A percentile compares a stretch with the other conserved stretches of the same genome.
phyloP scores from a whole-genome alignment of 169 alveolate genomes.

The Plasmodium cynomolgi region DNA sequence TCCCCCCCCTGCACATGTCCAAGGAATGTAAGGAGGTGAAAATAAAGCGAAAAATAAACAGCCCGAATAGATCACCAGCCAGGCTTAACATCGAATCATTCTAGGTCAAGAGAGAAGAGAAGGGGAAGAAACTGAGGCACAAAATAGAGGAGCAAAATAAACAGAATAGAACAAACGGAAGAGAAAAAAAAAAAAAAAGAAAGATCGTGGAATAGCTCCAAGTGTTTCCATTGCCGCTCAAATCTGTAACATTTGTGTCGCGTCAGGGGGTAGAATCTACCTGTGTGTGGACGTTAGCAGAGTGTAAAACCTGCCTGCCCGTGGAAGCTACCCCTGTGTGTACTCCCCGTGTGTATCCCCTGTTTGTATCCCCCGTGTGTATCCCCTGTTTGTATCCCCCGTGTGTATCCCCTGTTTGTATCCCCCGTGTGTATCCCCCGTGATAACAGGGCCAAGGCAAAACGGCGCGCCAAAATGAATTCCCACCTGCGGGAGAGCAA shows the following conservation, averaged over 20 bases:
- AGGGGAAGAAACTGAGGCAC: neutral
- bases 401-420: too few species aligned
- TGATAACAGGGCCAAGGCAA: neutral
- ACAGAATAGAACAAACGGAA: neutral
- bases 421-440: too few species aligned
- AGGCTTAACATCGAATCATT: neutral
- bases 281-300: neutral
- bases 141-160: neutral
- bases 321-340: neutral
- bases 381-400: too few species aligned
- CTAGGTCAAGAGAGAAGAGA: neutral
- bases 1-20: neutral
- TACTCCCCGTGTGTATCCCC: too few species aligned
- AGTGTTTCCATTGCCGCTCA: neutral
- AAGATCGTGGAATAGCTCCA: neutral
- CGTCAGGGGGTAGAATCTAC: neutral
- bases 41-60: neutral
- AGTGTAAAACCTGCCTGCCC: neutral
- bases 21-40: neutral
- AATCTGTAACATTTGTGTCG: neutral
- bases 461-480: neutral
- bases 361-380: too few species aligned
- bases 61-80: neutral
- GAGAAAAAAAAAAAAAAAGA: neutral
- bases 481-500: neutral